These are phyloP conservation scores for Hypoxylon perforatum DNA, from an alignment of 495 filamentous ascomycete genomes.

Conservation along the genomic window DNA sequence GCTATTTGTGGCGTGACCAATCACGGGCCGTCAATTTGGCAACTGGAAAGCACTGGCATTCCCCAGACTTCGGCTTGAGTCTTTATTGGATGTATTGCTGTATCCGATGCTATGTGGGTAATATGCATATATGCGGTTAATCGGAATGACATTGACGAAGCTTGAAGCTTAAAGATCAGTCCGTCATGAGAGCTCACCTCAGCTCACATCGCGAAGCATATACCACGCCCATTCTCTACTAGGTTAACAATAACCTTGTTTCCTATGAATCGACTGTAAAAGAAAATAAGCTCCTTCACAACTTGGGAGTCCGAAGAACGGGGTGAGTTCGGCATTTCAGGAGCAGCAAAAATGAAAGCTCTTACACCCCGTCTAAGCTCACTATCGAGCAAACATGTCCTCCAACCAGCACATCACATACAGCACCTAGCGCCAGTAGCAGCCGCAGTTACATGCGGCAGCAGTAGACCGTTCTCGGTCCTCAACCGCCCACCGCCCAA, in stretches of 20 bases:
- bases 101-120: not conserved
- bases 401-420: slow-evolving; percentile 11
- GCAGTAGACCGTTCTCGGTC: slow-evolving; percentile 68
- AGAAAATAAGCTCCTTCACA: not conserved
- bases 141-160: not conserved
- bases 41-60: not conserved
- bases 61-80: not conserved
- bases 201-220: not conserved
- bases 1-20: slow-evolving; percentile 34
- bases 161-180: slow-evolving; percentile 2
- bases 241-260: no score
- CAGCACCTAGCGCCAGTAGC: slow-evolving; percentile 4
- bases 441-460: not conserved
- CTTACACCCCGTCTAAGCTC: slow-evolving; percentile 35
- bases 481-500: slow-evolving; percentile 83
- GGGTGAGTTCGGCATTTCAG: not conserved
- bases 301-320: not conserved
- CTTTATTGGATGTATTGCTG: no score
- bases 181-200: slow-evolving; percentile 5
- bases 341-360: slow-evolving; percentile 28
- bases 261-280: no score
- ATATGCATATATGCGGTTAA: slow-evolving; percentile 16
- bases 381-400: slow-evolving; percentile 23
- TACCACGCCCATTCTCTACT: no score
- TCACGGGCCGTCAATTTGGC: slow-evolving; percentile 25